A percentile compares a stretch with the other conserved stretches of the same genome.
phyloP scores from a whole-genome alignment of 2,329 filamentous ascomycete species.

The Lasiodiplodia gonubiensis region DNA sequence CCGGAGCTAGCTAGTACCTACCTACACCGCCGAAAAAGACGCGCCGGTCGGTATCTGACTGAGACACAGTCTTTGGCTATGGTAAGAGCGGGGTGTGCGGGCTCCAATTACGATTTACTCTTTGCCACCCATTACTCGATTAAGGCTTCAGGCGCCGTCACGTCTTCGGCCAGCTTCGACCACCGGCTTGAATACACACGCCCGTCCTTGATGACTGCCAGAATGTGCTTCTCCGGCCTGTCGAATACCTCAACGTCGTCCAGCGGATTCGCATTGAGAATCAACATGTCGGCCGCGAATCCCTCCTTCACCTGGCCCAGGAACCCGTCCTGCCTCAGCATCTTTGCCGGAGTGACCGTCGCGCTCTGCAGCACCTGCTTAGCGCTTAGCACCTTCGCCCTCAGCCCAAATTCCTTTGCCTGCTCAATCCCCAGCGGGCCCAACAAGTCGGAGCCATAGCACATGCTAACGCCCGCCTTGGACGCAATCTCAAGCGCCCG shows the following conservation, averaged over 20 bases:
- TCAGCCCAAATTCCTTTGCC: conserved; percentile 56
- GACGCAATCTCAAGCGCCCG: conserved; percentile 55
- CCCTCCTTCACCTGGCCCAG: conserved; percentile 59
- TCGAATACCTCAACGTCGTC: conserved; percentile 61
- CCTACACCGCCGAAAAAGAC: too few species aligned
- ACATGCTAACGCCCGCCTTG: conserved; percentile 61
- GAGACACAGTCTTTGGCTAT: background rate
- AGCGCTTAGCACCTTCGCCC: conserved; percentile 50
- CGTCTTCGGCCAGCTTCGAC: conserved; percentile 35
- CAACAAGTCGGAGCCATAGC: conserved; percentile 62
- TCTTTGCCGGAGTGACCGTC: conserved; percentile 59
- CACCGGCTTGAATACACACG: conserved; percentile 49
- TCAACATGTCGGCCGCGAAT: conserved; percentile 60
- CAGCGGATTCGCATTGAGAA: conserved; percentile 60
- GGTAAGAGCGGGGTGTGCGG: conserved; percentile 17
- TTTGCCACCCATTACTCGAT: conserved; percentile 12
- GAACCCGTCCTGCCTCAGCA: conserved; percentile 53
- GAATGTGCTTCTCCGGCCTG: conserved; percentile 53
- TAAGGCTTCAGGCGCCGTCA: background rate
- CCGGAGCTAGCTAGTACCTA: background rate
- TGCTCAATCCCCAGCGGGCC: conserved; percentile 58
- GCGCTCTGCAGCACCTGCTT: conserved; percentile 57
- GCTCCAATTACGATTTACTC: conserved; percentile 5
- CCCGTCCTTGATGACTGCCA: conserved; percentile 63
- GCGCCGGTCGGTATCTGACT: background rate